These are phyloP conservation scores for Neocatenulostroma microsporum DNA, from an alignment of 2,329 filamentous ascomycete species.

Conservation along the genomic window DNA sequence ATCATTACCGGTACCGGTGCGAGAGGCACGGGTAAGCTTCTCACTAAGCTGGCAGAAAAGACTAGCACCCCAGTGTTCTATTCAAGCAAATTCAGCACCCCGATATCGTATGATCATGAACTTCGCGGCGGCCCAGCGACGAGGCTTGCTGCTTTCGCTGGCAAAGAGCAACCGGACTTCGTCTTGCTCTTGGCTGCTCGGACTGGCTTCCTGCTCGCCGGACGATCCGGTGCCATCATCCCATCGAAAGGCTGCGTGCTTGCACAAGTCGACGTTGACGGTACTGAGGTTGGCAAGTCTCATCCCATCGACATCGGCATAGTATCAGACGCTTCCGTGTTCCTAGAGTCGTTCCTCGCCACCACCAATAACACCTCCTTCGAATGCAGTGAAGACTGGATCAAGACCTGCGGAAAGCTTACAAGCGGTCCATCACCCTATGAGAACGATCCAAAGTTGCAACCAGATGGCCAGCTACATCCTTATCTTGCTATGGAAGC, in stretches of 20 bases:
- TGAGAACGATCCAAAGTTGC: slow-evolving; percentile 15
- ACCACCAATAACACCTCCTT: slow-evolving; percentile 9
- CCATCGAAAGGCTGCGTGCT: slow-evolving; percentile 32
- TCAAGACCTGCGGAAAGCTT: slow-evolving; percentile 21
- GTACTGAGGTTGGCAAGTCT: slow-evolving; percentile 37
- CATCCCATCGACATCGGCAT: slow-evolving; percentile 34
- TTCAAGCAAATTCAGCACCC: slow-evolving; percentile 30
- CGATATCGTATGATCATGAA: slow-evolving; percentile 25
- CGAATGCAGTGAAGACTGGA: slow-evolving; percentile 18
- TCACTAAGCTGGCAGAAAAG: slow-evolving; percentile 29
- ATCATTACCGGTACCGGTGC: slow-evolving; percentile 39
- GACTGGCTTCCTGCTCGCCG: slow-evolving; percentile 7
- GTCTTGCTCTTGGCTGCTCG: slow-evolving; percentile 32
- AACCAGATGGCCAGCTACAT: slow-evolving; percentile 31
- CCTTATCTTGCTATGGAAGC: slow-evolving; percentile 37
- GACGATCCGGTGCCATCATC: slow-evolving; percentile 21
- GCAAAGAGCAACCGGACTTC: slow-evolving; percentile 33
- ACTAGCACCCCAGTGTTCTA: slow-evolving; percentile 37
- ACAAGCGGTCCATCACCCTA: slow-evolving; percentile 21
- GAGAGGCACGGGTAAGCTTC: slow-evolving; percentile 17
- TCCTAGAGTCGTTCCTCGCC: slow-evolving; percentile 20
- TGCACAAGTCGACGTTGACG: slow-evolving; percentile 39
- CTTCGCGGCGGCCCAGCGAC: slow-evolving; percentile 32
- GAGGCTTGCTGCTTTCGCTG: slow-evolving; percentile 28
- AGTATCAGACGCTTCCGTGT: slow-evolving; percentile 33